Conservation (phyloP, 2,329 filamentous ascomycete genomes). For the Neodidymelliopsis sp. region DNA sequence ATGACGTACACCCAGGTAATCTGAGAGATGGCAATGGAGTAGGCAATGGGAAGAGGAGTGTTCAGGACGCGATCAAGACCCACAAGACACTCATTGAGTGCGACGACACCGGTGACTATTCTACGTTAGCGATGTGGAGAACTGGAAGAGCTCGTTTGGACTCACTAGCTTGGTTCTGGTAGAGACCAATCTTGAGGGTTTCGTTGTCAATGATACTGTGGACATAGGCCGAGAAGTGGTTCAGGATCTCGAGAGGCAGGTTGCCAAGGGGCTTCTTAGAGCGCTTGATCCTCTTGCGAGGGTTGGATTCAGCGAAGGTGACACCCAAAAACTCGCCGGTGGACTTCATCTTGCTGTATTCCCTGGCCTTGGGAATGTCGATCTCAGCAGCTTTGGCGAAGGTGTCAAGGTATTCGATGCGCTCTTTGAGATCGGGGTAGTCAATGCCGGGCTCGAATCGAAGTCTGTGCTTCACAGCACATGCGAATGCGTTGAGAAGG, state of each 20-base stretch:
- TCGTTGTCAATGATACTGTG: conserved; percentile 66
- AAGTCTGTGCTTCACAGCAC: conserved; percentile 80
- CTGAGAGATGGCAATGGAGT: conserved; percentile 83
- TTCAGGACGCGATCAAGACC: conserved; percentile 80
- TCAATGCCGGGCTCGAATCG: conserved; percentile 83
- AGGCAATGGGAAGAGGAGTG: conserved; percentile 82
- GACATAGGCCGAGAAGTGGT: conserved; percentile 72
- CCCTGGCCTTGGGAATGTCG: conserved; percentile 42
- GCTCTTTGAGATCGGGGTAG: conserved; percentile 75
- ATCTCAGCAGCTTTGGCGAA: conserved; percentile 69
- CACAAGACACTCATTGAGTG: conserved; percentile 75
- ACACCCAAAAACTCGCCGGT: conserved; percentile 78
- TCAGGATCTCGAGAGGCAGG: conserved; percentile 82
- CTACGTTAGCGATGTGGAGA: background rate
- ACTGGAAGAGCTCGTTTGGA: background rate
- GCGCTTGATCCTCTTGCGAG: conserved; percentile 77
- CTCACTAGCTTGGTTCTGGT: conserved; percentile 63
- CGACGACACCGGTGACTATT: conserved; percentile 64
- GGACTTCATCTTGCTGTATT: conserved; percentile 60
- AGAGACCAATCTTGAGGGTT: conserved; percentile 64
- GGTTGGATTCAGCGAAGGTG: conserved; percentile 79
- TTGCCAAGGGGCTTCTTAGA: conserved; percentile 78
- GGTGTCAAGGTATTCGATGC: conserved; percentile 76
- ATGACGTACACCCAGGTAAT: conserved; percentile 87
- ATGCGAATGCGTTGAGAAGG: conserved; percentile 77